phyloP scores from a whole-genome alignment of 768 basidiomycete genomes.

The Russula olivacea region DNA sequence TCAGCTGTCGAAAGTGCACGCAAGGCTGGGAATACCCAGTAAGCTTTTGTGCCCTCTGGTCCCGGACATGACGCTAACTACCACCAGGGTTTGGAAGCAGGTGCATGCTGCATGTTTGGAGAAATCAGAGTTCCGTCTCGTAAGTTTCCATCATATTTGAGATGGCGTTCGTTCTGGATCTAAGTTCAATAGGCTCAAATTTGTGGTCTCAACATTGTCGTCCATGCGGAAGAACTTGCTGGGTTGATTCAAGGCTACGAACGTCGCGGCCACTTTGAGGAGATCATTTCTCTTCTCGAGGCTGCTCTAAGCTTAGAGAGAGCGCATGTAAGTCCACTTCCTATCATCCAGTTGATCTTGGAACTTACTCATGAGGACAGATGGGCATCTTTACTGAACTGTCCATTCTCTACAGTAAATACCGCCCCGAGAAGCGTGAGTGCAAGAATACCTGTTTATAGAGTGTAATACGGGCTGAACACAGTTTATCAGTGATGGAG shows the following conservation, averaged over 20 bases:
- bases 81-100: slow-evolving; percentile 93
- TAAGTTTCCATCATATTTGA: slow-evolving; percentile 31
- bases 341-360: background rate
- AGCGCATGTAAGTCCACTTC: slow-evolving; percentile 59
- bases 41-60: slow-evolving; percentile 4
- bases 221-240: slow-evolving; percentile 84
- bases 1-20: slow-evolving; percentile 98
- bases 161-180: slow-evolving; percentile 13
- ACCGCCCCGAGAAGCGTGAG: slow-evolving; percentile 86
- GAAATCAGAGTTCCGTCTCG: slow-evolving; percentile 92
- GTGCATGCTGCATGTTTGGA: slow-evolving; percentile 98
- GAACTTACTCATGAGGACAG: slow-evolving; percentile 30
- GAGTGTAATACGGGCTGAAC: background rate
- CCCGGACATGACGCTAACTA: slow-evolving; percentile 18
- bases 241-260: slow-evolving; percentile 80
- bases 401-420: slow-evolving; percentile 89
- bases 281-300: slow-evolving; percentile 85
- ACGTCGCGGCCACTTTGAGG: slow-evolving; percentile 87
- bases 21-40: slow-evolving; percentile 99
- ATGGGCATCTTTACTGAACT: slow-evolving; percentile 99
- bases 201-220: slow-evolving; percentile 96
- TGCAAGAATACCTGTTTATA: slow-evolving; percentile 13
- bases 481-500: slow-evolving; percentile 74
- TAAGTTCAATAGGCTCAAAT: slow-evolving; percentile 71
- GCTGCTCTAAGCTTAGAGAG: slow-evolving; percentile 95